Conservation (phyloP, 2,329 filamentous ascomycete species). For the Fusarium equiseti region DNA sequence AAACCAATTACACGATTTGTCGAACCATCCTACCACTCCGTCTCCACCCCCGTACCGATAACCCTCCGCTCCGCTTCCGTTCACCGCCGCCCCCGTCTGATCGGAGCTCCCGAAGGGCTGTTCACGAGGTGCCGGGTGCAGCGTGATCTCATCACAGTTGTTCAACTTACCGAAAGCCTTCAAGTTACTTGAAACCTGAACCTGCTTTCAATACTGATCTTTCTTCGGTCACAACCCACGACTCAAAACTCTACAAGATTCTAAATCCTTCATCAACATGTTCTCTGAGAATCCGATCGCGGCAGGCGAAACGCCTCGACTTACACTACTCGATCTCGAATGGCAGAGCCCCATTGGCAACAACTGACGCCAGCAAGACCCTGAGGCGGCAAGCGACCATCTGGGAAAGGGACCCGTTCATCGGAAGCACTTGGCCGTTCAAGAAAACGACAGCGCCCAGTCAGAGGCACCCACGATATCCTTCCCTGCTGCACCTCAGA, state of each 20-base stretch:
- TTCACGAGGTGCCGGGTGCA: constrained; percentile 26
- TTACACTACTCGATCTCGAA: constrained; percentile 7
- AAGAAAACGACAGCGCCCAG: constrained; percentile 31
- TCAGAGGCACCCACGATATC: constrained; percentile 39
- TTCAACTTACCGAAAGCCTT: neutral
- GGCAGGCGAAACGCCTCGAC: neutral
- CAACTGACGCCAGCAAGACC: constrained; percentile 4
- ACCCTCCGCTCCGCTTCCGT: constrained; percentile 46
- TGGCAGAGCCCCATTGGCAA: neutral
- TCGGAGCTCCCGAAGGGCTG: constrained; percentile 35
- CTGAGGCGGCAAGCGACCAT: constrained; percentile 9
- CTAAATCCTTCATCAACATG: neutral
- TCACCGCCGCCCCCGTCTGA: constrained; percentile 39
- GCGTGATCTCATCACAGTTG: constrained; percentile 11
- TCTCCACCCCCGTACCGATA: constrained; percentile 43
- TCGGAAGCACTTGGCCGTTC: constrained; percentile 39
- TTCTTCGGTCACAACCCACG: neutral
- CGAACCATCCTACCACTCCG: constrained; percentile 18
- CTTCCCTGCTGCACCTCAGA: constrained; percentile 34
- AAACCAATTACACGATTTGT: constrained; percentile 21
- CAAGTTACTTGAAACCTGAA: neutral
- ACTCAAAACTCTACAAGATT: neutral
- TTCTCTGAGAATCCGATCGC: neutral
- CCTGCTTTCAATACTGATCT: neutral
- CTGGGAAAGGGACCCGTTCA: constrained; percentile 24